Conservation (phyloP, 2,329 filamentous ascomycete species). For the Macrophomina pseudophaseolina region DNA sequence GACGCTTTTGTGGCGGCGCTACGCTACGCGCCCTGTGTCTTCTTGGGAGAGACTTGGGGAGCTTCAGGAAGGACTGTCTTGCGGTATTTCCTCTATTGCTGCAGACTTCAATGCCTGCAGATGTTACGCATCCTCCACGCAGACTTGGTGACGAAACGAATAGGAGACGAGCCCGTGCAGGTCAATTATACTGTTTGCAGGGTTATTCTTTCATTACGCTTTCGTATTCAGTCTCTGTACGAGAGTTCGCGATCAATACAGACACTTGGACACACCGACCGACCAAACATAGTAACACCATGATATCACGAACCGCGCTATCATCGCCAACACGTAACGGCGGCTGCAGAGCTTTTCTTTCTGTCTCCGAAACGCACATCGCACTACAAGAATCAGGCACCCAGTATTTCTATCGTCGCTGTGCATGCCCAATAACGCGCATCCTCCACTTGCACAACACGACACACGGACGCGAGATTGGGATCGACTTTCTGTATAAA, state of each 20-base stretch:
- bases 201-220: conserved; percentile 6
- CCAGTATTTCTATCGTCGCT: neutral
- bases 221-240: conserved; percentile 9
- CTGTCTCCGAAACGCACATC: neutral
- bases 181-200: neutral
- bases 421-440: conserved; percentile 7
- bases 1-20: neutral
- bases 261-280: conserved; percentile 10
- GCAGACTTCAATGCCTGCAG: conserved; percentile 7
- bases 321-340: neutral
- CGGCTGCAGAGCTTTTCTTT: neutral
- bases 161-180: conserved; percentile 14
- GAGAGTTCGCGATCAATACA: conserved; percentile 5
- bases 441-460: conserved; percentile 16
- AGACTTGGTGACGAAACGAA: neutral
- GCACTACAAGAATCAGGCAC: neutral
- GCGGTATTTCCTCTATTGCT: conserved; percentile 13
- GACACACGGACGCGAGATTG: conserved; percentile 11
- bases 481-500: conserved; percentile 16
- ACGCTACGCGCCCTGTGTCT: conserved; percentile 10
- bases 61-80: conserved; percentile 2
- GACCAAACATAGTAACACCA: conserved; percentile 3
- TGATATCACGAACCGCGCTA: neutral
- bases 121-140: conserved; percentile 12
- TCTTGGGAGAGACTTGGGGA: neutral